Percentiles rank a stretch among this genome's conserved stretches.
Conservation (phyloP, 306 rosid genomes). For the Castanea crenata region DNA sequence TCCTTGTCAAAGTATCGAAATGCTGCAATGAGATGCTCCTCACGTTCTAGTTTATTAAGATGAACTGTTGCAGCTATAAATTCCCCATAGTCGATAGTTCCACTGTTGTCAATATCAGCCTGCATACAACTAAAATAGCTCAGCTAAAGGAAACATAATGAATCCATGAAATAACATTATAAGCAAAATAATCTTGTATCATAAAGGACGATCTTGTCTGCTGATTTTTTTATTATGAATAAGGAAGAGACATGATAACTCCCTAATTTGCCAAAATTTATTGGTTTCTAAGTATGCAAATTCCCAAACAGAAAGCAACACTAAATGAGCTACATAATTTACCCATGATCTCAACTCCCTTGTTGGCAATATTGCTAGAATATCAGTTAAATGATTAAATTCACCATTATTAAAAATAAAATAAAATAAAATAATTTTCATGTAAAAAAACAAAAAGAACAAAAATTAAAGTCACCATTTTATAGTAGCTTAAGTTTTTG, state of each 20-base stretch:
- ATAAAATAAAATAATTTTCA: no score
- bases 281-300: background rate
- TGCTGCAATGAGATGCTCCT: constrained; percentile 93
- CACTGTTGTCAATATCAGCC: constrained; percentile 98
- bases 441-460: no score
- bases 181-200: background rate
- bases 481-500: no score
- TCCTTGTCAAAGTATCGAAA: constrained; percentile 92
- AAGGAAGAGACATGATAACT: background rate
- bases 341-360: background rate
- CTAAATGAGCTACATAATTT: background rate
- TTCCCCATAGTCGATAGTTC: constrained; percentile 95
- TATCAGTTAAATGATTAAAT: no score
- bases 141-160: constrained; percentile 22
- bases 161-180: constrained; percentile 18
- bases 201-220: background rate
- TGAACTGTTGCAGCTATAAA: constrained; percentile 96
- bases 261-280: background rate
- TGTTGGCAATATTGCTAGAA: background rate
- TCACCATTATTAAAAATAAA: no score
- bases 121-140: constrained; percentile 45
- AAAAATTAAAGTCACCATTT: no score
- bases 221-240: no score
- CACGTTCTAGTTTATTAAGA: constrained; percentile 96
- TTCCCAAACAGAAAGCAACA: background rate